Conservation (phyloP, 805 yeast species). For the Yamadazyma scolyti region DNA sequence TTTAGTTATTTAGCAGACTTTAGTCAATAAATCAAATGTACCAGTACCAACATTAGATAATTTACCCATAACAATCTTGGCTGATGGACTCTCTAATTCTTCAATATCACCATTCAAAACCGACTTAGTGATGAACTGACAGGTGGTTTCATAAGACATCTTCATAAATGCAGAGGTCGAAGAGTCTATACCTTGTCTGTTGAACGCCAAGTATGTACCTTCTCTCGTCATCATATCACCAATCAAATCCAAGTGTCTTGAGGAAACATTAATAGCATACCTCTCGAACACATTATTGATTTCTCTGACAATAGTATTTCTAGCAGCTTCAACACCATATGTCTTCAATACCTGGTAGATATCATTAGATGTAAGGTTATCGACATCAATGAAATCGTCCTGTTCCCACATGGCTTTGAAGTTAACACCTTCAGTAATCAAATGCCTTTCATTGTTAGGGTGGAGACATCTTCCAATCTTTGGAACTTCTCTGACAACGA, state of each 20-base stretch:
- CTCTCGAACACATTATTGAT: slow-evolving; percentile 93
- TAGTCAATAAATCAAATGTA: slow-evolving; percentile 74
- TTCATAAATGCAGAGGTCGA: slow-evolving; percentile 95
- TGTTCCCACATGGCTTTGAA: slow-evolving; percentile 98
- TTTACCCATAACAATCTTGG: slow-evolving; percentile 89
- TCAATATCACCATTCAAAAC: slow-evolving; percentile 91
- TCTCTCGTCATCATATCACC: slow-evolving; percentile 99
- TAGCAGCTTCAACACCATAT: slow-evolving; percentile 98
- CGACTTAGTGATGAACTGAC: slow-evolving; percentile 95
- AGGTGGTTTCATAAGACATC: slow-evolving; percentile 98
- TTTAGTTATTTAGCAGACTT: slow-evolving; percentile 17
- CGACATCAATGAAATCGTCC: slow-evolving; percentile 86
- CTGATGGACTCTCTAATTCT: slow-evolving; percentile 85
- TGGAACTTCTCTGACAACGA: slow-evolving; percentile 91
- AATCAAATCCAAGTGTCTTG: slow-evolving; percentile 92
- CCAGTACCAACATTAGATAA: slow-evolving; percentile 94
- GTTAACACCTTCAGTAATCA: slow-evolving; percentile 97
- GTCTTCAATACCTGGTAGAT: slow-evolving; percentile 84
- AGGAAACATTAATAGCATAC: slow-evolving; percentile 89
- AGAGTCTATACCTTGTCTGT: slow-evolving; percentile 97
- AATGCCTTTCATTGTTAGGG: slow-evolving; percentile 73
- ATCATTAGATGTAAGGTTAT: slow-evolving; percentile 88
- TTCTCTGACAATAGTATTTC: slow-evolving; percentile 95
- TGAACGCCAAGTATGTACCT: slow-evolving; percentile 94
- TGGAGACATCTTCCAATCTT: slow-evolving; percentile 90